Percentiles rank a stretch among this genome's conserved stretches.
These are phyloP conservation scores for Parathielavia appendiculata DNA, from an alignment of 495 filamentous ascomycete species.

Conservation along the genomic window DNA sequence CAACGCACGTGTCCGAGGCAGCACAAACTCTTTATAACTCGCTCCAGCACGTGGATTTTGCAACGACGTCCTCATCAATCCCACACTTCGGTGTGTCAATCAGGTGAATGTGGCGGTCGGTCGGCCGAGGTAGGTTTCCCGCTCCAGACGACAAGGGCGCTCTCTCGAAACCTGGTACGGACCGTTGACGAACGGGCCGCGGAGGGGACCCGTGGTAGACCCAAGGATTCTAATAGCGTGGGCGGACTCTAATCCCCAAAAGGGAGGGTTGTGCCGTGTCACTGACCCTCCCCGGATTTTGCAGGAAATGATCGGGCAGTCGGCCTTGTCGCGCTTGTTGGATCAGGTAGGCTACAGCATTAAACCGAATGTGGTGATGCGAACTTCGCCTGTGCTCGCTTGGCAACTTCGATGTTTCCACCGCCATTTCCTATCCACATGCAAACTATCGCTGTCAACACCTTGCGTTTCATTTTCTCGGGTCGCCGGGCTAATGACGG, in stretches of 20 bases:
- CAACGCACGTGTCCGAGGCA: conserved; percentile 5
- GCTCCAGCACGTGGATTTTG: conserved; percentile 3
- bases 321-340: conserved; percentile 12
- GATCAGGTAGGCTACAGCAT: conserved; percentile 7
- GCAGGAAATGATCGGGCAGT: conserved; percentile 5
- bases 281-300: conserved; percentile 26
- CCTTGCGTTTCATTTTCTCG: conserved; percentile 9
- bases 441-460: conserved; percentile 3
- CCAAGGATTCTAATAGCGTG: conserved; percentile 25
- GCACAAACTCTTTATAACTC: neutral
- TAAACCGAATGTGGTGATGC: conserved; percentile 8
- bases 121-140: neutral
- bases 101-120: conserved; percentile 11
- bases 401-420: neutral
- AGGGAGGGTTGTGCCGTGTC: conserved; percentile 21
- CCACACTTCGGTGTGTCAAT: conserved; percentile 9
- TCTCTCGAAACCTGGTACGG: conserved; percentile 20
- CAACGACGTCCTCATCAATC: neutral
- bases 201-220: conserved; percentile 25
- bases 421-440: conserved; percentile 18
- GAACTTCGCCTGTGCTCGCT: conserved; percentile 7
- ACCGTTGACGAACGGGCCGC: conserved; percentile 33
- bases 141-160: conserved; percentile 3
- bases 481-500: conserved; percentile 1
- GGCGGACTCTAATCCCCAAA: conserved; percentile 22